Percentiles rank a stretch among this genome's conserved stretches.
These are phyloP conservation scores for Mercurialis annua DNA, from an alignment of 345 rosid genomes.

Conservation along the genomic window DNA sequence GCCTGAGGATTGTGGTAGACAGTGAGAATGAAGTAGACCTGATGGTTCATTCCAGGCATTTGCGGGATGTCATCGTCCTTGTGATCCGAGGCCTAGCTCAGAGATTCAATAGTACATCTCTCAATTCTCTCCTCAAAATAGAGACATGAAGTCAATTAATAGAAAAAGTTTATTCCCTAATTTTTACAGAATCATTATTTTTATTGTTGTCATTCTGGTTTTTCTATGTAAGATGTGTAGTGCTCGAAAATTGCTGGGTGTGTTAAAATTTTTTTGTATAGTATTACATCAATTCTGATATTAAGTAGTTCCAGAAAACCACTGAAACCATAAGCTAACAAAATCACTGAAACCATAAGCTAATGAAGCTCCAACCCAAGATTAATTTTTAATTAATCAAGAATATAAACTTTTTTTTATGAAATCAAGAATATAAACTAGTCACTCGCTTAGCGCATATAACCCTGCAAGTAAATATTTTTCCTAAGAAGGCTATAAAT, in stretches of 20 bases:
- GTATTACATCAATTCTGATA: slow-evolving; percentile 7
- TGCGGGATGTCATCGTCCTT: slow-evolving; percentile 71
- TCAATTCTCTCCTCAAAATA: slow-evolving; percentile 85
- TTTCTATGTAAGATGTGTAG: slow-evolving; percentile 8
- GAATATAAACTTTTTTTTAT: no score
- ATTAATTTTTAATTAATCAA: no score
- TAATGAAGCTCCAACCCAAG: no score
- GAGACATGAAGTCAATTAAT: slow-evolving; percentile 32
- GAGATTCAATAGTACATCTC: slow-evolving; percentile 92
- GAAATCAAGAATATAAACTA: no score
- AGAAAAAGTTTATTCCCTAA: neutral
- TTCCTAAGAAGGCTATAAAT: no score
- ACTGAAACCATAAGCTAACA: no score
- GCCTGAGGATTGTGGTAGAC: slow-evolving; percentile 82
- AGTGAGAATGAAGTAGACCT: slow-evolving; percentile 78
- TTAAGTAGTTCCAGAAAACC: neutral
- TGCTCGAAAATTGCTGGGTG: slow-evolving; percentile 3
- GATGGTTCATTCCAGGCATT: slow-evolving; percentile 77
- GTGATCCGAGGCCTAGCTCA: slow-evolving; percentile 91
- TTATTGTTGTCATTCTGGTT: slow-evolving; percentile 3
- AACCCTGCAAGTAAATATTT: no score
- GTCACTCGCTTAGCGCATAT: no score
- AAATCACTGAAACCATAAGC: no score
- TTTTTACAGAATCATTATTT: no score
- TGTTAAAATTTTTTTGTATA: slow-evolving; percentile 11